Evolutionary conservation across 768 basidiomycete species (phyloP).

Genomic region (Boletus vinaceobasis): DNA sequence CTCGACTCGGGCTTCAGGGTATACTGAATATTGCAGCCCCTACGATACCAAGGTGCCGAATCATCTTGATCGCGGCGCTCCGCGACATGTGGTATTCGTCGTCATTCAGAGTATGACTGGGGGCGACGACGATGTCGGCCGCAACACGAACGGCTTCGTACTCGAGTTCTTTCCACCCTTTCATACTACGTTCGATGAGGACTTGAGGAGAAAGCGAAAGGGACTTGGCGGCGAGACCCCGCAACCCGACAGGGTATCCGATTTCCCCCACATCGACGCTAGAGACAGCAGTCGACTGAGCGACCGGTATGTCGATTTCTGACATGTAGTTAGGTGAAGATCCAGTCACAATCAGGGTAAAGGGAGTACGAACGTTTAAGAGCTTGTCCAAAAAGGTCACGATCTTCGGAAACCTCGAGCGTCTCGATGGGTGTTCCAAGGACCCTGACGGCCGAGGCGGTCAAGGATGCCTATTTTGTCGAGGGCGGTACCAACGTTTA

Average conservation of each 20-base stretch:
- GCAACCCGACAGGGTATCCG: slow-evolving; percentile 95
- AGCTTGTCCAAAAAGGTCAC: slow-evolving; percentile 93
- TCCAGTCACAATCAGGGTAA: neutral
- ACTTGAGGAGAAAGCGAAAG: slow-evolving; percentile 92
- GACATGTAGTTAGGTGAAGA: slow-evolving; percentile 6
- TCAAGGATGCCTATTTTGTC: slow-evolving; percentile 97
- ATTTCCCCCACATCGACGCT: slow-evolving; percentile 87
- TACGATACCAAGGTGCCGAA: slow-evolving; percentile 86
- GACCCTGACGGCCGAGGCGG: slow-evolving; percentile 86
- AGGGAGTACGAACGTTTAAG: slow-evolving; percentile 68
- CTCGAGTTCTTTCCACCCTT: slow-evolving; percentile 99
- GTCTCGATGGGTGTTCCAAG: slow-evolving; percentile 94
- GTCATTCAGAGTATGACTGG: slow-evolving; percentile 95
- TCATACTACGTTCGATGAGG: slow-evolving; percentile 95
- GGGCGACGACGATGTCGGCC: slow-evolving; percentile 98
- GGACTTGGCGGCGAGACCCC: slow-evolving; percentile 89
- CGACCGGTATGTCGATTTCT: slow-evolving; percentile 98
- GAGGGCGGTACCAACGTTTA: slow-evolving; percentile 95
- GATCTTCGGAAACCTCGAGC: slow-evolving; percentile 94
- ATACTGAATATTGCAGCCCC: slow-evolving; percentile 99
- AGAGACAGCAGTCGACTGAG: slow-evolving; percentile 96
- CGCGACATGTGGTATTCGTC: slow-evolving; percentile 99
- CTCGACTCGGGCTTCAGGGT: slow-evolving; percentile 88
- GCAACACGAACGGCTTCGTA: slow-evolving; percentile 98
- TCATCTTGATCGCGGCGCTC: slow-evolving; percentile 94